phyloP scores from a whole-genome alignment of 2,329 filamentous ascomycete genomes.

The Clonostachys solani region DNA sequence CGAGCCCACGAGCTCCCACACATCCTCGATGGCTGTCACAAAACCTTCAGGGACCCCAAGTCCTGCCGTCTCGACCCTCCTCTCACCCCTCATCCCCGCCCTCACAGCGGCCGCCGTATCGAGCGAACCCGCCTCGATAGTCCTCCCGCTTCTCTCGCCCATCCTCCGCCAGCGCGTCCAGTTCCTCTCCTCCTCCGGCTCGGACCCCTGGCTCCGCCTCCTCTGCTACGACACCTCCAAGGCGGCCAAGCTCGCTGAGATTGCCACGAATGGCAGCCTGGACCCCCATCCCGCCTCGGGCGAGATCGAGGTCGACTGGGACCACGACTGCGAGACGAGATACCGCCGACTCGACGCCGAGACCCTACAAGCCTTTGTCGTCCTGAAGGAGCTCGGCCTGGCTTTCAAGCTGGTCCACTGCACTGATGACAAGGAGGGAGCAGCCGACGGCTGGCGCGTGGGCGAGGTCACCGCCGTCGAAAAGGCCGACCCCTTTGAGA shows the following conservation, averaged over 20 bases:
- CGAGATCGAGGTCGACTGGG: slow-evolving; percentile 71
- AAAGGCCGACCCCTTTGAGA: slow-evolving; percentile 48
- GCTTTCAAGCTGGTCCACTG: slow-evolving; percentile 68
- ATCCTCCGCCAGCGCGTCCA: slow-evolving; percentile 64
- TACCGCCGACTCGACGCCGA: slow-evolving; percentile 71
- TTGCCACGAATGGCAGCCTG: slow-evolving; percentile 58
- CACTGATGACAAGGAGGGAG: slow-evolving; percentile 57
- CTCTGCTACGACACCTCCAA: slow-evolving; percentile 63
- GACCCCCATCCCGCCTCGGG: slow-evolving; percentile 80
- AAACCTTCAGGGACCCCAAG: slow-evolving; percentile 10
- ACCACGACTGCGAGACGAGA: slow-evolving; percentile 55
- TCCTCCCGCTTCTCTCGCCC: slow-evolving; percentile 59
- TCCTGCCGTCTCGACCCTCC: slow-evolving; percentile 25
- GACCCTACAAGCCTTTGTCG: slow-evolving; percentile 66
- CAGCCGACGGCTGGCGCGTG: slow-evolving; percentile 64
- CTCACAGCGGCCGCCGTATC: slow-evolving; percentile 56
- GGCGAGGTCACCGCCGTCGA: slow-evolving; percentile 64
- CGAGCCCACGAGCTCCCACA: neutral
- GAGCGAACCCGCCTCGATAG: slow-evolving; percentile 47
- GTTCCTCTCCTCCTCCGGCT: slow-evolving; percentile 54
- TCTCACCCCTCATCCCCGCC: slow-evolving; percentile 55
- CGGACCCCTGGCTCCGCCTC: slow-evolving; percentile 69
- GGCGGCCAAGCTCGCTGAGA: slow-evolving; percentile 51
- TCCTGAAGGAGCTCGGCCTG: slow-evolving; percentile 57
- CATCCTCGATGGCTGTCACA: slow-evolving; percentile 14